Percentiles rank a stretch among this genome's conserved stretches.
Evolutionary conservation across 176 grass and related monocot species (phyloP).

Genomic region (Lolium perenne): DNA sequence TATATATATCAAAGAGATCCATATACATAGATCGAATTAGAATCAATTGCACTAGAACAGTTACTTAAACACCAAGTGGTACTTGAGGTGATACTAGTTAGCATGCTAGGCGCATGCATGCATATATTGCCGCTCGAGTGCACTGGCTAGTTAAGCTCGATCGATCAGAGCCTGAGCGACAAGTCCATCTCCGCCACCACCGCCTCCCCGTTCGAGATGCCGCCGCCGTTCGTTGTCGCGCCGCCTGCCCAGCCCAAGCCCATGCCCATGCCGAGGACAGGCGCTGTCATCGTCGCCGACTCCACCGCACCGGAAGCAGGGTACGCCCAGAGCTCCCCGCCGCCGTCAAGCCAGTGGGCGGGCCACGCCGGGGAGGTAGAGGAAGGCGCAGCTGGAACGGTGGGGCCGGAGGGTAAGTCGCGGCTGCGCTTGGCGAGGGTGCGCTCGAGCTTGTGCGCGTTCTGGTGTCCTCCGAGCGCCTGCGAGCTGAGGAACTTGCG

Average conservation of each 20-base stretch:
- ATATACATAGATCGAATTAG: neutral
- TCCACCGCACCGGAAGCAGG: neutral
- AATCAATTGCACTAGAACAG: neutral
- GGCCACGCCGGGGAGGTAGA: neutral
- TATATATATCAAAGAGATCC: neutral
- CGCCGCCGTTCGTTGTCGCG: neutral
- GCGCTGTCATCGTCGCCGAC: neutral
- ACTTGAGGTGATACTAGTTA: neutral
- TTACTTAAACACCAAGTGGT: neutral
- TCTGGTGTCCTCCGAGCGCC: constrained; percentile 96
- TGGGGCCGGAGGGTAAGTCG: neutral
- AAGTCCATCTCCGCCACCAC: constrained; percentile 57
- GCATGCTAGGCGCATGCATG: neutral
- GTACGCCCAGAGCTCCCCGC: neutral
- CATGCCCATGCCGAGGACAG: neutral
- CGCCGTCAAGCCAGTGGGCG: neutral
- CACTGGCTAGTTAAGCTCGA: neutral
- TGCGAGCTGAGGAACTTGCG: constrained; percentile 86
- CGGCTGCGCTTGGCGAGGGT: constrained; percentile 76
- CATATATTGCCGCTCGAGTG: neutral
- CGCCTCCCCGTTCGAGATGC: neutral
- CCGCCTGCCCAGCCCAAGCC: neutral
- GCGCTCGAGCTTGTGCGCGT: constrained; percentile 98
- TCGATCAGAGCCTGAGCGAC: constrained; percentile 58
- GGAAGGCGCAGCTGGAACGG: neutral